Evolutionary conservation across 768 basidiomycete genomes (phyloP), one percentile per base, ranked within the genome.

Genomic region (Pisolithus albus): DNA sequence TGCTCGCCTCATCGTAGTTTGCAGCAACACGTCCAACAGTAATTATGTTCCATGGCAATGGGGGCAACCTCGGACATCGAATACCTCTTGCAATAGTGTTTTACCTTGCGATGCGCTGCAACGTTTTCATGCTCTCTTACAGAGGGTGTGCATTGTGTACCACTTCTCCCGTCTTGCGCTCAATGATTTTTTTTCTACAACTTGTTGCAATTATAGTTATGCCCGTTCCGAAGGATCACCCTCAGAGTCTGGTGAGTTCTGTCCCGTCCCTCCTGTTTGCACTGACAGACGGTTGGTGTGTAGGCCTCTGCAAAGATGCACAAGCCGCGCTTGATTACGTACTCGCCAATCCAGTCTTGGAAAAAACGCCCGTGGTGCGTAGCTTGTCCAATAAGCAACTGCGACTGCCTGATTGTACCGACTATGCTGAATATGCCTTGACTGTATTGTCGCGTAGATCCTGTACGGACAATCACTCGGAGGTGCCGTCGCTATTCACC

Each of bases 101-200:
- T 63, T 89, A 79, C 62, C 69, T 81, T 44, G 80, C 81, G 61
- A 83, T 92, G 81, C 77, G 89, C 15, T 96, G 92, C 66, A 97
- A 98, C 63, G 92, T 96, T 3, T 72, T 98, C 38, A 92, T 97
- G 86, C 71, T 95, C 53, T 92, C 88, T 45, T 99, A 99, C 64
- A 73, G 95, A 61, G 93, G 93, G 88, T 90, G 60, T 52, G 83
- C 67, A 7, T 26, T 16, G 15, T 30, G 13, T 11, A 51, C 48
- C 16, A 8, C 42, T 47, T 26, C 24, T 36, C 45, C 48, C 30
- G 34, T 4, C 13, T 3, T 34, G 34, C 34, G 11, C 34, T 34
- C 34, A 34, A 34, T 5, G 5, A 13, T 34, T 23, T 28, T 18
- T 28, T 26, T 52, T 7, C 26, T 5, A 3, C 9, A 16, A 19